Percentiles rank a stretch among this genome's conserved stretches.
Evolutionary conservation across 2,329 filamentous ascomycete species (phyloP).

Genomic region (Sporothrix variecibatus): DNA sequence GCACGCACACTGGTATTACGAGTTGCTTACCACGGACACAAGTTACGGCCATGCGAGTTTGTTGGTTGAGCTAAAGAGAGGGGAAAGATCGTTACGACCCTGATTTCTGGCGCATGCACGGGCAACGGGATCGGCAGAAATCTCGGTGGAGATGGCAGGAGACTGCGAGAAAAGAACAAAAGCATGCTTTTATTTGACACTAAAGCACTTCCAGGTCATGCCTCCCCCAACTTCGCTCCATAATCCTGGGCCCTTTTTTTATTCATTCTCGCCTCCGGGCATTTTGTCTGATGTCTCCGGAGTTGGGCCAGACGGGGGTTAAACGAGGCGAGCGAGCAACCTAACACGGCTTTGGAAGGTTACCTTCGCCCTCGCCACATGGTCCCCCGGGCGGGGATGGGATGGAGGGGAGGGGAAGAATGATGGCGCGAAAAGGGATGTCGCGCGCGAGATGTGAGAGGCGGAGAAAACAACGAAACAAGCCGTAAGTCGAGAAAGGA

Average conservation of each 20-base stretch:
- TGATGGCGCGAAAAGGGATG: neutral
- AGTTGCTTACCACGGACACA: neutral
- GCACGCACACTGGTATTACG: neutral
- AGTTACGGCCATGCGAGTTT: neutral
- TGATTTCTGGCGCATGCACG: neutral
- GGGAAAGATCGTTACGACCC: neutral
- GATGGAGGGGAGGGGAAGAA: neutral
- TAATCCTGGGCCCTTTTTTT: neutral
- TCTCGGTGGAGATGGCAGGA: neutral
- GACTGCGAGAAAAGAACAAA: neutral
- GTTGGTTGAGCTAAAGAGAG: neutral
- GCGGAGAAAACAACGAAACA: neutral
- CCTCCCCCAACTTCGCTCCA: neutral
- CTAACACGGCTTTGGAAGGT: conserved; percentile 1
- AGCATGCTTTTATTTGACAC: neutral
- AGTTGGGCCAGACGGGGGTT: too few species aligned
- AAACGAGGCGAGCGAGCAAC: neutral
- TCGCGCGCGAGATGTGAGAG: neutral
- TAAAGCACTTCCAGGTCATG: neutral
- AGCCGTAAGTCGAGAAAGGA: neutral
- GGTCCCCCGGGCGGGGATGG: neutral
- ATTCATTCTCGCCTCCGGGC: neutral
- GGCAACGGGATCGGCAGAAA: neutral
- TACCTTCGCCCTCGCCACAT: neutral
- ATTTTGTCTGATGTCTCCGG: neutral